phyloP scores from a whole-genome alignment of 1,284 basidiomycete species.

The Rhodotorula sp. region DNA sequence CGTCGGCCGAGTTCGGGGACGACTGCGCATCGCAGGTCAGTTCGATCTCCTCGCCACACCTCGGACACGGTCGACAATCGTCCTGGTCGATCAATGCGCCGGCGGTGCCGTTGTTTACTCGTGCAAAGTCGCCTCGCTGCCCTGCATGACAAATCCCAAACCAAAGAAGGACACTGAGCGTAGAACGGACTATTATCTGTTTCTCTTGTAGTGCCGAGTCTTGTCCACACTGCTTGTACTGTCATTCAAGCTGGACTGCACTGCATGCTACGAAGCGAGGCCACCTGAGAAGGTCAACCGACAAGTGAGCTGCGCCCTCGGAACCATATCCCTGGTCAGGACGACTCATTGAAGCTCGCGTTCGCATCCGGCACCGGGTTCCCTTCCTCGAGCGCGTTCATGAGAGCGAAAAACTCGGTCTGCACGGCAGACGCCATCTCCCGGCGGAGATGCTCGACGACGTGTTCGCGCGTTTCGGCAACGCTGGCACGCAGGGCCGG shows the following conservation, averaged over 20 bases:
- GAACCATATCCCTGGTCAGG: background rate
- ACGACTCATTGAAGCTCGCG: background rate
- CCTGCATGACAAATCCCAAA: background rate
- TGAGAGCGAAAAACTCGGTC: background rate
- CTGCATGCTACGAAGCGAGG: background rate
- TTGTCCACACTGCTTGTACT: too few species aligned
- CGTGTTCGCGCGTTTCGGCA: background rate
- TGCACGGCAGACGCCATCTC: background rate
- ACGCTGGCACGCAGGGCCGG: background rate
- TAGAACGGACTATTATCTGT: background rate
- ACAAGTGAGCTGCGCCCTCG: too few species aligned
- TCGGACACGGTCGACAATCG: background rate
- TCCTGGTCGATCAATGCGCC: constrained; percentile 11
- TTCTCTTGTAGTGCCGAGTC: background rate
- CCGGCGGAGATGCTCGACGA: background rate
- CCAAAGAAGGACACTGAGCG: too few species aligned
- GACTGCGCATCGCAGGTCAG: background rate
- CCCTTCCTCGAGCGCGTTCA: background rate
- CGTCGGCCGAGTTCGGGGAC: rapidly evolving
- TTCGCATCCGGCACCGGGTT: background rate
- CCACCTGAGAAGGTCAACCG: background rate
- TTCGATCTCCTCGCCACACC: background rate
- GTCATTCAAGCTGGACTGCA: background rate
- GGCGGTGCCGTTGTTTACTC: constrained; percentile 31
- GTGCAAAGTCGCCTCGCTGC: background rate